phyloP scores from a whole-genome alignment of 2,329 filamentous ascomycete genomes.

The Monascus ruber region DNA sequence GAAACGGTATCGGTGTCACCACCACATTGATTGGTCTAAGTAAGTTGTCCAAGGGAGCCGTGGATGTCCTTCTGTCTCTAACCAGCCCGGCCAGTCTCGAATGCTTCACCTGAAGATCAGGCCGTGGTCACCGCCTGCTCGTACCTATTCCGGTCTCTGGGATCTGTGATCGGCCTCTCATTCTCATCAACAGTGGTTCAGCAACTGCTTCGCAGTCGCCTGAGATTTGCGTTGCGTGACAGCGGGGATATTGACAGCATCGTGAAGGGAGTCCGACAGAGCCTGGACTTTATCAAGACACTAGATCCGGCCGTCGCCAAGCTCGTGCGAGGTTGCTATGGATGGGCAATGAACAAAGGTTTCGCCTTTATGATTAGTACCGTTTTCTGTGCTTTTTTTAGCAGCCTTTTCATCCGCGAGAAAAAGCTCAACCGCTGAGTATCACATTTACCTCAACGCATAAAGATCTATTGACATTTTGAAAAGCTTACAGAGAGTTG shows the following conservation, averaged over 20 bases:
- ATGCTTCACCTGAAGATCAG: conserved; percentile 54
- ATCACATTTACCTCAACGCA: not conserved
- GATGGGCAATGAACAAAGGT: conserved; percentile 41
- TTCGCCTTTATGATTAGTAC: conserved; percentile 41
- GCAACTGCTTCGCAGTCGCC: conserved; percentile 48
- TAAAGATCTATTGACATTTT: not conserved
- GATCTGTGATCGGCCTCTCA: conserved; percentile 55
- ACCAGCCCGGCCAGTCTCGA: conserved; percentile 44
- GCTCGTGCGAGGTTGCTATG: conserved; percentile 57
- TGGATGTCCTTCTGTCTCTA: conserved; percentile 1
- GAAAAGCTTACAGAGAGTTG: too few relatives aligned
- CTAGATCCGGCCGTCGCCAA: conserved; percentile 49
- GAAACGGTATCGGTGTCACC: conserved; percentile 53
- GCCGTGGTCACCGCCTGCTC: conserved; percentile 68
- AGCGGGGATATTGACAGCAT: conserved; percentile 53
- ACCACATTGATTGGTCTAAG: conserved; percentile 58
- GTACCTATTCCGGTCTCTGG: conserved; percentile 69
- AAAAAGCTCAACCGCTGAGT: conserved; percentile 38
- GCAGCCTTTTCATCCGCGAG: conserved; percentile 44
- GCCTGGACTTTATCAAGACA: conserved; percentile 55
- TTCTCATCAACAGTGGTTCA: conserved; percentile 61
- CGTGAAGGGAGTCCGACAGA: conserved; percentile 57
- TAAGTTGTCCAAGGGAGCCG: conserved; percentile 17
- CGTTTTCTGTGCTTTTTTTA: conserved; percentile 38
- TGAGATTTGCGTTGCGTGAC: conserved; percentile 43